Percentiles rank a stretch among this genome's conserved stretches.
These are phyloP conservation scores for Pichia manshurica DNA, from an alignment of 805 yeast species.

Conservation along the genomic window DNA sequence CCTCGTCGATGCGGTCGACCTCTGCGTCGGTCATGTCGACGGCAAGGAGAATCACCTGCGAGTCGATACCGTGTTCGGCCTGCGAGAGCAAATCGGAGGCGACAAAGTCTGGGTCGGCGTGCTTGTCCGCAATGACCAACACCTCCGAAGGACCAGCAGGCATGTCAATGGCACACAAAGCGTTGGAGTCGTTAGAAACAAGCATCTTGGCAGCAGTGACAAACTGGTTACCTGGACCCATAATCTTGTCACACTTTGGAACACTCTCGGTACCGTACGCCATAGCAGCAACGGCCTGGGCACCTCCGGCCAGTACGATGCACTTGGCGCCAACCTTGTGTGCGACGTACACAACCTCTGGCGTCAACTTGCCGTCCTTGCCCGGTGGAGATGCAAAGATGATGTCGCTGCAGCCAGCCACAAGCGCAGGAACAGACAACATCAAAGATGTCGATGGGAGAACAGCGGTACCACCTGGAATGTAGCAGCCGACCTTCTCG, in stretches of 20 bases:
- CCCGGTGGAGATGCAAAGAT: constrained; percentile 95
- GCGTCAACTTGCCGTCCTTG: constrained; percentile 85
- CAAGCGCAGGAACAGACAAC: constrained; percentile 98
- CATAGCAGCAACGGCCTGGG: constrained; percentile 98
- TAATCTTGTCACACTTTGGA: constrained; percentile 90
- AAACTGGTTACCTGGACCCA: constrained; percentile 99
- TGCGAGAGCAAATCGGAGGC: constrained; percentile 95
- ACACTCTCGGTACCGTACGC: constrained; percentile 95
- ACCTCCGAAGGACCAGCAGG: constrained; percentile 99
- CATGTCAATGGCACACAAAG: constrained; percentile 95
- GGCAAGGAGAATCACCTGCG: constrained; percentile 91
- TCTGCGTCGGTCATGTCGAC: constrained; percentile 59
- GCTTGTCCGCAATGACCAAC: constrained; percentile 83
- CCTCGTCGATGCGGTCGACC: constrained; percentile 66
- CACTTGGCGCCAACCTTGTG: constrained; percentile 88
- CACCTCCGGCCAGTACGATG: constrained; percentile 97
- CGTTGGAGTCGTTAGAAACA: constrained; percentile 91
- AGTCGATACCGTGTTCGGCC: constrained; percentile 98
- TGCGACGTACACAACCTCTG: constrained; percentile 97
- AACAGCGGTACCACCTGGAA: constrained; percentile 99
- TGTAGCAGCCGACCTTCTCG: constrained; percentile 89
- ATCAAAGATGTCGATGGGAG: constrained; percentile 96
- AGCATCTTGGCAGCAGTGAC: constrained; percentile 99
- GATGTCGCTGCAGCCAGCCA: constrained; percentile 93
- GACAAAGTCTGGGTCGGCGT: constrained; percentile 90